Evolutionary conservation across 2,329 filamentous ascomycete genomes (phyloP).

Genomic region (Elsinoe arachidis): DNA sequence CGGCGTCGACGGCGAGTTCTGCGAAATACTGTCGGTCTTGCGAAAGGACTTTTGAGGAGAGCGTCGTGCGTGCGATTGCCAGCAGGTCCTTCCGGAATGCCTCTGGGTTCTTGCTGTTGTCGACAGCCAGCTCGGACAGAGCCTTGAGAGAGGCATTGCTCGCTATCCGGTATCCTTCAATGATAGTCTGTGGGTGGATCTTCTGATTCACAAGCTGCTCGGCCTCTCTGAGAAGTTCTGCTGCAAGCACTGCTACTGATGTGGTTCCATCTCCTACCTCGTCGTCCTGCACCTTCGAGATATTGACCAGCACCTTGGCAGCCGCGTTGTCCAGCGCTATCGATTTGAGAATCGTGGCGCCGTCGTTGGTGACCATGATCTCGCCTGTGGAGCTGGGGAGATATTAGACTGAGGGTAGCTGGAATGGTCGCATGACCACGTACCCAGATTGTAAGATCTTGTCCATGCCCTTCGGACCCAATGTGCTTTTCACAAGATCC

Average conservation of each 20-base stretch:
- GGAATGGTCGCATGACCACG: slow-evolving; percentile 30
- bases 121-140: slow-evolving; percentile 73
- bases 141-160: slow-evolving; percentile 79
- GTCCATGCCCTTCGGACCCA: slow-evolving; percentile 98
- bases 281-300: slow-evolving; percentile 98
- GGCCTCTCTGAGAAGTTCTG: slow-evolving; percentile 88
- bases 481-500: slow-evolving; percentile 91
- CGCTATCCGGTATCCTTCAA: slow-evolving; percentile 97
- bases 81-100: slow-evolving; percentile 84
- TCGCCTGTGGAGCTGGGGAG: slow-evolving; percentile 73
- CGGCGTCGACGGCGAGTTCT: slow-evolving; percentile 79
- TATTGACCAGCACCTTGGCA: slow-evolving; percentile 96
- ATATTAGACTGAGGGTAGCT: slow-evolving; percentile 22
- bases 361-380: slow-evolving; percentile 98
- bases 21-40: slow-evolving; percentile 93
- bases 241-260: slow-evolving; percentile 91
- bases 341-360: slow-evolving; percentile 94
- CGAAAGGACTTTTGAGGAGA: slow-evolving; percentile 93
- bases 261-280: slow-evolving; percentile 98
- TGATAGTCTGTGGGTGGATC: slow-evolving; percentile 98
- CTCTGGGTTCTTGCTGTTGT: slow-evolving; percentile 75
- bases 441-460: slow-evolving; percentile 95
- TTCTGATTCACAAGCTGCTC: slow-evolving; percentile 97
- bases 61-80: slow-evolving; percentile 84
- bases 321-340: slow-evolving; percentile 98